Evolutionary conservation across 805 yeast species (phyloP).

Genomic region (Yamadazyma insecticola): DNA sequence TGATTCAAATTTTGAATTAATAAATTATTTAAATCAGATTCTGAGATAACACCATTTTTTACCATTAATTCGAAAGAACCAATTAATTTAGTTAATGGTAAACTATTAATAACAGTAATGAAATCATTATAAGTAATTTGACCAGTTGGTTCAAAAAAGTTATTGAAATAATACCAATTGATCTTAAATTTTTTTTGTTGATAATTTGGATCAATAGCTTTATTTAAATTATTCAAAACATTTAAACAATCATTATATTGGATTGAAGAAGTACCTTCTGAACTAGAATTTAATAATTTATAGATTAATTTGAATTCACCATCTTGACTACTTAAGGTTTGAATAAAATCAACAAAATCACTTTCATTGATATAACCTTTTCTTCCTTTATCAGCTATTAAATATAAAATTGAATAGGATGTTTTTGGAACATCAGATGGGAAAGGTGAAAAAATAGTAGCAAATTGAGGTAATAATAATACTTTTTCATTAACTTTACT

Average conservation of each 20-base stretch:
- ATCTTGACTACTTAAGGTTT: slow-evolving; percentile 32
- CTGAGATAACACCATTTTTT: slow-evolving; percentile 24
- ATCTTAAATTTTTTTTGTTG: slow-evolving; percentile 38
- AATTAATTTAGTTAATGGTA: slow-evolving; percentile 43
- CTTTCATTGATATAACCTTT: slow-evolving; percentile 62
- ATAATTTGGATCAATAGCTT: slow-evolving; percentile 36
- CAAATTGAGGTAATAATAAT: slow-evolving; percentile 33
- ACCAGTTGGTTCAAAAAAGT: slow-evolving; percentile 38
- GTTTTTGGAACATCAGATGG: slow-evolving; percentile 35
- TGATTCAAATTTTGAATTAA: slow-evolving; percentile 36
- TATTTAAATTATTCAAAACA: slow-evolving; percentile 31
- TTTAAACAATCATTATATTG: slow-evolving; percentile 32
- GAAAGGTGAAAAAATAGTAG: slow-evolving; percentile 37
- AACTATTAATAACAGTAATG: slow-evolving; percentile 35
- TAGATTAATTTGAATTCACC: slow-evolving; percentile 27
- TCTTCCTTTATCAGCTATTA: slow-evolving; percentile 69
- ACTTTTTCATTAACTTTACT: slow-evolving; percentile 16
- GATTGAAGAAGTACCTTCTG: slow-evolving; percentile 9
- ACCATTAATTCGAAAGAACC: slow-evolving; percentile 37
- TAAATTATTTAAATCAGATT: slow-evolving; percentile 28
- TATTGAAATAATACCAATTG: slow-evolving; percentile 39
- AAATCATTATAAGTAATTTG: slow-evolving; percentile 34
- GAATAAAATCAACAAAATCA: slow-evolving; percentile 75
- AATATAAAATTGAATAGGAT: slow-evolving; percentile 54
- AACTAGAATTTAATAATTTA: slow-evolving; percentile 18